Conservation (phyloP, 2,329 filamentous ascomycete genomes). For the Coniosporium tulheliwenetii region DNA sequence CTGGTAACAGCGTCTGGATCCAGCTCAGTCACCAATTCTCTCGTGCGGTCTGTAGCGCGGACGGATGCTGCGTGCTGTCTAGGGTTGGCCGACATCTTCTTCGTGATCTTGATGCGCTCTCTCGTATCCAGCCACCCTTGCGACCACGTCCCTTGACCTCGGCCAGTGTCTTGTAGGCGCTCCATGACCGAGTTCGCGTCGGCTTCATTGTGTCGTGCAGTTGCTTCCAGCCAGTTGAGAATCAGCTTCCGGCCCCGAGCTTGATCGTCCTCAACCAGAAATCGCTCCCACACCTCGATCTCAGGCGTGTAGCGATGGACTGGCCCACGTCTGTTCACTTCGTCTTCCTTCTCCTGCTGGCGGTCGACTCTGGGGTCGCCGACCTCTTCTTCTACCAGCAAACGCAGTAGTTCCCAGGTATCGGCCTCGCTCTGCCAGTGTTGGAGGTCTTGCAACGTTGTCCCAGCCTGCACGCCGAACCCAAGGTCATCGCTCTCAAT, state of each 20-base stretch:
- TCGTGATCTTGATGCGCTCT: slow-evolving; percentile 76
- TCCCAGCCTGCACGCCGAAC: slow-evolving; percentile 10
- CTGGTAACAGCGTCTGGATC: slow-evolving; percentile 82
- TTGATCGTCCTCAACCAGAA: slow-evolving; percentile 54
- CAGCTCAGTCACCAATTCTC: slow-evolving; percentile 65
- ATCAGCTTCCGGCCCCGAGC: slow-evolving; percentile 68
- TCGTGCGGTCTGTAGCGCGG: slow-evolving; percentile 33
- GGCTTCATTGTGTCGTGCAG: slow-evolving; percentile 49
- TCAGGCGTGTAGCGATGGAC: slow-evolving; percentile 40
- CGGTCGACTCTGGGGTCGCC: slow-evolving; percentile 31
- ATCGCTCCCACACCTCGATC: slow-evolving; percentile 53
- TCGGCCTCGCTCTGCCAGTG: slow-evolving; percentile 71
- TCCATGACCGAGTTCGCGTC: slow-evolving; percentile 63
- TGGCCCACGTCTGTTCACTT: slow-evolving; percentile 4
- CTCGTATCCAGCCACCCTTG: slow-evolving; percentile 90
- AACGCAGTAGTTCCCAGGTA: slow-evolving; percentile 74
- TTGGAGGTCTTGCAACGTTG: slow-evolving; percentile 34
- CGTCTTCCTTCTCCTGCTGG: slow-evolving; percentile 15
- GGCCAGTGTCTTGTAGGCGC: slow-evolving; percentile 55
- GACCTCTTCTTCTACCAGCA: slow-evolving; percentile 52
- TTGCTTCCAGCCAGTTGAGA: slow-evolving; percentile 73
- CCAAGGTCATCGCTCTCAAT: slow-evolving; percentile 7
- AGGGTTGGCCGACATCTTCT: slow-evolving; percentile 40
- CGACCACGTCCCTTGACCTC: slow-evolving; percentile 61
- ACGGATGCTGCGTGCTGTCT: slow-evolving; percentile 9